Evolutionary conservation across 139 green algal genomes (phyloP).

Genomic region (Gonium pectorale): DNA sequence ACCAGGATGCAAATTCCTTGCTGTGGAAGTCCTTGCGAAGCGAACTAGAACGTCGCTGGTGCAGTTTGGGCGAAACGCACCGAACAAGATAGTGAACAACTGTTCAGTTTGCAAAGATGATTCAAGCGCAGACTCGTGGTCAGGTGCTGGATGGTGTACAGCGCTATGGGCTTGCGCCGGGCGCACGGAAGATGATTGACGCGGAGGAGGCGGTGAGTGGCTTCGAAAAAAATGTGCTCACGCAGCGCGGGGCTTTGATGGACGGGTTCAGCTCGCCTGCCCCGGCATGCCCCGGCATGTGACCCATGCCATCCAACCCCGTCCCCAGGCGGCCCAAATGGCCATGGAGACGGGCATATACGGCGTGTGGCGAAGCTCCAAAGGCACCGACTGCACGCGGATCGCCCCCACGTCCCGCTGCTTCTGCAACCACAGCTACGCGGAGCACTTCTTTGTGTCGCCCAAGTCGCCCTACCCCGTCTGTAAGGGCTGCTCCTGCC

Average conservation of each 20-base stretch:
- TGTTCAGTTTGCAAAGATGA: conserved; percentile 27
- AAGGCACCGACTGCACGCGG: conserved; percentile 60
- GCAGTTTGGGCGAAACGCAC: no score
- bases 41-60: no score
- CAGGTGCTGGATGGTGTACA: conserved; percentile 39
- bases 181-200: conserved; percentile 61
- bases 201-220: conserved; percentile 44
- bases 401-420: conserved; percentile 58
- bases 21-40: no score
- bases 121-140: conserved; percentile 36
- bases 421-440: conserved; percentile 62
- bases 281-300: no score
- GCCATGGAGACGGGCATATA: conserved; percentile 58
- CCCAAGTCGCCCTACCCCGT: conserved; percentile 52
- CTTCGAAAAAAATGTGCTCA: background rate
- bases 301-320: no score
- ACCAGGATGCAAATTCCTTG: no score
- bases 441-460: conserved; percentile 51
- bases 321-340: conserved; percentile 53
- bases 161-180: conserved; percentile 52
- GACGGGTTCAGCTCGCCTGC: no score
- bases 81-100: no score
- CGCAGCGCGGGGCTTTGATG: no score
- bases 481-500: conserved; percentile 51
- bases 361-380: conserved; percentile 31